phyloP scores from a whole-genome alignment of 1,139 yeast genomes.

The Suhomyces chickasaworum region DNA sequence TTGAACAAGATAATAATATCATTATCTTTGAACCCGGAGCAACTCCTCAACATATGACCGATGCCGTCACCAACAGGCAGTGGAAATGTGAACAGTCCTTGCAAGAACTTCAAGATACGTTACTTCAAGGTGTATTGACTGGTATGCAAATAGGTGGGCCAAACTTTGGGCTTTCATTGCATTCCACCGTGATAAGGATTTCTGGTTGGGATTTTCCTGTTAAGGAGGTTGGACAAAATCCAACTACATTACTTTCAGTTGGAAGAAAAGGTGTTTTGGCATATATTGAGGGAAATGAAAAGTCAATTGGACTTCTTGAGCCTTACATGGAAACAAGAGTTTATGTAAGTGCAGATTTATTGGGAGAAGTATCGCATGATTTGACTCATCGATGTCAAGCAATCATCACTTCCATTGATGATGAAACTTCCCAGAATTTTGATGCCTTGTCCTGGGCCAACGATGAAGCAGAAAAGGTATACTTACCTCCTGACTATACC shows the following conservation, averaged over 20 bases:
- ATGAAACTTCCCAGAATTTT: conserved; percentile 47
- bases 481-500: conserved; percentile 63
- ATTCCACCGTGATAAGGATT: conserved; percentile 59
- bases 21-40: conserved; percentile 35
- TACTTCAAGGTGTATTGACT: conserved; percentile 64
- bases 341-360: conserved; percentile 64
- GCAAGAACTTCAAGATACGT: conserved; percentile 54
- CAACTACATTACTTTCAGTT: conserved; percentile 31
- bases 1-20: conserved; percentile 42
- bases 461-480: conserved; percentile 52
- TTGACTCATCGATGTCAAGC: conserved; percentile 70
- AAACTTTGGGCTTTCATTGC: conserved; percentile 61
- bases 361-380: conserved; percentile 87
- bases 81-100: conserved; percentile 55
- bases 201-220: conserved; percentile 56
- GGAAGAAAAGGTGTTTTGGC: conserved; percentile 37
- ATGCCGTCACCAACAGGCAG: conserved; percentile 37
- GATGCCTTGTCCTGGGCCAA: conserved; percentile 47
- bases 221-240: conserved; percentile 40
- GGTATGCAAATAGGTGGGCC: conserved; percentile 82
- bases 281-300: conserved; percentile 35
- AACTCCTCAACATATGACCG: conserved; percentile 28
- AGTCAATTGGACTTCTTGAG: conserved; percentile 63
- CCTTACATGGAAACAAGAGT: conserved; percentile 86
- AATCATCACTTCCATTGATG: conserved; percentile 62